phyloP scores from a whole-genome alignment of 1,284 basidiomycete genomes.

The Moniliophthora roreri region DNA sequence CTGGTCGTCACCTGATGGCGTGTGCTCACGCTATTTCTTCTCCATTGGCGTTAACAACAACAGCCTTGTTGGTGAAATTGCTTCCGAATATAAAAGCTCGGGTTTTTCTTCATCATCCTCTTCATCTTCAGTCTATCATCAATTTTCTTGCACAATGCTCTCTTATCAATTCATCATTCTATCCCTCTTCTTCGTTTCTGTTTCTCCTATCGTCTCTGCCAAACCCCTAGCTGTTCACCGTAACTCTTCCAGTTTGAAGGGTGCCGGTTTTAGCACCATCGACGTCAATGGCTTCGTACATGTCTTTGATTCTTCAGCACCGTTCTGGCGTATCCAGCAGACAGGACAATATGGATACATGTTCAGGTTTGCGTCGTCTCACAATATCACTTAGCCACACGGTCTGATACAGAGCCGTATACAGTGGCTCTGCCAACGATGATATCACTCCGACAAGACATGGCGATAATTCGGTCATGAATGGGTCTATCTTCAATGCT shows the following conservation, averaged over 20 bases:
- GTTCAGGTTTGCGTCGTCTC: background rate
- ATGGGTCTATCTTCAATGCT: background rate
- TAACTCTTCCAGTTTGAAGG: background rate
- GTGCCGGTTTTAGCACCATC: background rate
- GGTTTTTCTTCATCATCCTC: background rate
- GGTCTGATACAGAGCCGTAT: no score
- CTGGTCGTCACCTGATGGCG: no score
- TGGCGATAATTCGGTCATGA: background rate
- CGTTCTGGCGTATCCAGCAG: background rate
- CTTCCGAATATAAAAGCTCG: no score
- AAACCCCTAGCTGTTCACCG: background rate
- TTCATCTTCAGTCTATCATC: background rate
- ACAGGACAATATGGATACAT: background rate
- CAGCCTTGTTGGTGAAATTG: no score
- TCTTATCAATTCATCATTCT: background rate
- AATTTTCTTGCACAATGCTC: background rate
- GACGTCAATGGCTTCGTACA: background rate
- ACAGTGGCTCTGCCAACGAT: background rate
- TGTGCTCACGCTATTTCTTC: no score
- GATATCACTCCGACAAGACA: background rate
- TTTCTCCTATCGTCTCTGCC: no score
- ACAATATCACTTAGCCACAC: no score
- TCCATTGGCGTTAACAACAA: no score
- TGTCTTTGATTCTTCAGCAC: background rate
- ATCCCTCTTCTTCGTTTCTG: background rate